Evolutionary conservation across 805 yeast species (phyloP), one percentile per base, ranked within the genome.

Genomic region (Spathaspora arborariae): DNA sequence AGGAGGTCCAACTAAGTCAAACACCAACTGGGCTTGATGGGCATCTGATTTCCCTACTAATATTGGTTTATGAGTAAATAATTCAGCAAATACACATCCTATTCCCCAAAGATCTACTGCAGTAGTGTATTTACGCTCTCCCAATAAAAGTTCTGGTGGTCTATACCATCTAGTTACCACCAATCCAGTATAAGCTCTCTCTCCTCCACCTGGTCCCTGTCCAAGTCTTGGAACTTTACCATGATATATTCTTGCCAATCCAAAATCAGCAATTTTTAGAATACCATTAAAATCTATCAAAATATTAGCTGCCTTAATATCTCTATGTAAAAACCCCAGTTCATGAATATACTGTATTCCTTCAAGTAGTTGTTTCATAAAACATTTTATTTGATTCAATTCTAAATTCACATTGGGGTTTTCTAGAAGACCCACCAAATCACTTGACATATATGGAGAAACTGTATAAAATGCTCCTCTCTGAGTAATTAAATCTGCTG

Each of bases 111-210:
- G 78, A 65, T 94, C 99, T 10, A 92, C 92, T 0, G 98, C 96
- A 0, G 97, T 87, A 2, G 97, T 90, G 63, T 92, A 92, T 49
- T 78, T 72, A 55, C 85, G 75, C 54, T 90, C 96, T 3, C 97
- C 97, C 45, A 94, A 67, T 13, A 94, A 75, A 16, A 94, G 73
- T 63, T 92, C 99, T 0, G 98, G 99, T 1, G 99, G 96, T 48
- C 99, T 74, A 65, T 95, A 94, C 99, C 99, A 94, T 53, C 99
- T 69, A 0, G 99, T 94, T 34, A 94, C 98, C 2, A 94, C 99
- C 45, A 80, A 58, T 1, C 80, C 82, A 0, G 84, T 80, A 54
- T 80, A 80, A 18, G 69, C 69, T 42, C 74, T 61, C 44, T 67
- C 71, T 0, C 83, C 83, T 3, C 83, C 83, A 2, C 84, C 83